Base-by-base conservation (phyloP, 768 basidiomycete genomes). In the Russula emetica region DNA sequence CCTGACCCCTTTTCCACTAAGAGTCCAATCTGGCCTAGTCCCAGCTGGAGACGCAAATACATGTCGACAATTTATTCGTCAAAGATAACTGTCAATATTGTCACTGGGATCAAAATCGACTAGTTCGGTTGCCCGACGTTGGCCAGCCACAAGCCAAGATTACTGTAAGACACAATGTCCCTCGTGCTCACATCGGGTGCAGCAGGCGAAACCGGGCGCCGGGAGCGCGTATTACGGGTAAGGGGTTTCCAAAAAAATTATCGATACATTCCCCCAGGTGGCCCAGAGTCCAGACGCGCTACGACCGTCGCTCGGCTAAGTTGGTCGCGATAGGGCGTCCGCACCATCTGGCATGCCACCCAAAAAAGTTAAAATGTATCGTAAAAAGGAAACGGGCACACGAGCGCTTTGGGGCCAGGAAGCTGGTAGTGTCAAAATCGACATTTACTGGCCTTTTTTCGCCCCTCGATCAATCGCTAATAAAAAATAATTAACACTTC, bases 401-500 rank as follows among this genome's bases (percentile, higher is more conserved):
- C 34, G 10, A 8, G 58, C 63, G 58, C 54, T 55, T 44, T 6
- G n/a, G 16, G 26, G 54, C 45, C 55, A 36, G 36, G 58, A 59
- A 63, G 52, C 52, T 40, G 22, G 26, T 50, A 36, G 55, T 56
- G 64, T 65, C 64, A 65, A 61, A 53, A 28, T 26, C 42, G 20
- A 16, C 47, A 22, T 55, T 44, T n/a, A 56, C 55, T 64, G 22
- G 5, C 32, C n/a, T 14, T 49, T 50, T 64, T 56, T 51, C 24
- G 18, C 7, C 62, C 54, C 55, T 57, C 62, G 62, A 63, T 62
- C 55, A 62, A n/a, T 63, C 40, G 55, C 62, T 30, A 65, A 52
- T 45, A 38, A 55, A 13, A 59, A 61, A 61, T 65, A 56, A 52
- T 65, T 64, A 38, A 47, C 24, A 8, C 30, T 44, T 20, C 26